A percentile compares a stretch with the other conserved stretches of the same genome.
Conservation (phyloP, 345 rosid species). For the Conringia planisiliqua region DNA sequence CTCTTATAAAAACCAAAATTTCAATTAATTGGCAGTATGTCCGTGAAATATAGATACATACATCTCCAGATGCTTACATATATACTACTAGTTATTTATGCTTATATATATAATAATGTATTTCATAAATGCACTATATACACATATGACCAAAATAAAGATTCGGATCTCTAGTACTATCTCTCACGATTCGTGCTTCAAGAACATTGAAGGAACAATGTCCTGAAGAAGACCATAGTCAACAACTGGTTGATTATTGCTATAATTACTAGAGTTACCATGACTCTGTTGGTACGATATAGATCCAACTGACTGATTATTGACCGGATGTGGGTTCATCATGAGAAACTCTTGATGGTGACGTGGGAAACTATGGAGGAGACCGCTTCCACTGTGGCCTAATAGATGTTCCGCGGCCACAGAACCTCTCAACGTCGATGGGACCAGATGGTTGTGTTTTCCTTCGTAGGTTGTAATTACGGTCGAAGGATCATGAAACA, state of each 20-base stretch:
- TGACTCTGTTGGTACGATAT: neutral
- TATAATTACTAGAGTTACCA: neutral
- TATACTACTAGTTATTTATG: neutral
- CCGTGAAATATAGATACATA: neutral
- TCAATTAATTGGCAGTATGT: neutral
- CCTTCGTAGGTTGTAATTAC: conserved; percentile 88
- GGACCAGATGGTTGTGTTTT: conserved; percentile 71
- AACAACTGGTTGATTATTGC: conserved; percentile 8
- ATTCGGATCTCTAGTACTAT: neutral
- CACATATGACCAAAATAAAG: neutral
- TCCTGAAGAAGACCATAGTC: conserved; percentile 39
- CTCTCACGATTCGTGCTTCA: conserved; percentile 18
- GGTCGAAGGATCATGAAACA: conserved; percentile 67
- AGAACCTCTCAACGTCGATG: conserved; percentile 57
- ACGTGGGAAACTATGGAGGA: conserved; percentile 19
- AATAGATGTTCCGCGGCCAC: conserved; percentile 18
- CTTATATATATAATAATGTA: neutral
- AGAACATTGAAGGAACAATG: conserved; percentile 34
- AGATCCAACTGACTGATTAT: conserved; percentile 11
- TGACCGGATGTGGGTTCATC: neutral
- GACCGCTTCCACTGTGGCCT: neutral
- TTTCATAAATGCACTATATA: neutral
- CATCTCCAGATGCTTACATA: neutral
- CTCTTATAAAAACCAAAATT: neutral
- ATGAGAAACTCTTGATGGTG: conserved; percentile 22